Evolutionary conservation across 306 rosid species (phyloP).

Genomic region (Acmispon strigosus): DNA sequence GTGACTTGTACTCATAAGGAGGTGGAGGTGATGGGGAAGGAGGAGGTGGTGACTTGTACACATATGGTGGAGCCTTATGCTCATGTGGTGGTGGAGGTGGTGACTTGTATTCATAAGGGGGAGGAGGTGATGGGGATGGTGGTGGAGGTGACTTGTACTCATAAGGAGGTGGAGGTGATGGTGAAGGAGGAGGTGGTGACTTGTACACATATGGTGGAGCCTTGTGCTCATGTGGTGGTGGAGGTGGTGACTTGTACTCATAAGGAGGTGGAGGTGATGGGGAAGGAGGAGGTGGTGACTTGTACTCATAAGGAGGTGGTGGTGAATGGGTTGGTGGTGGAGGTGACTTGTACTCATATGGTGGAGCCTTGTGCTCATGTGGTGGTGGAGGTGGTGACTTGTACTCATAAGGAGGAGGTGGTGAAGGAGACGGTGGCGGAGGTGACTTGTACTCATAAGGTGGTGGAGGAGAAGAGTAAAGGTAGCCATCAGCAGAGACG

Average conservation of each 20-base stretch:
- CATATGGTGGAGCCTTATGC: no score
- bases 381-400: slow-evolving; percentile 24
- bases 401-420: slow-evolving; percentile 42
- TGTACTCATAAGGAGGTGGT: slow-evolving; percentile 6
- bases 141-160: slow-evolving; percentile 43
- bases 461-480: slow-evolving; percentile 71
- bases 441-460: slow-evolving; percentile 35
- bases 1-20: slow-evolving; percentile 35
- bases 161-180: slow-evolving; percentile 27
- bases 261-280: slow-evolving; percentile 22
- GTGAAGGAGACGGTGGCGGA: slow-evolving; percentile 61
- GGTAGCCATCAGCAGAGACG: slow-evolving; percentile 64
- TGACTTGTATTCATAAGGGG: slow-evolving; percentile 22
- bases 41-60: slow-evolving; percentile 51
- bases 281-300: slow-evolving; percentile 22
- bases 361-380: slow-evolving; percentile 4
- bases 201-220: background rate
- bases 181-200: slow-evolving; percentile 25
- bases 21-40: slow-evolving; percentile 30
- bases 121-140: slow-evolving; percentile 32
- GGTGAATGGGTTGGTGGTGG: slow-evolving; percentile 15
- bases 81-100: slow-evolving; percentile 9
- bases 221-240: background rate
- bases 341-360: slow-evolving; percentile 20
- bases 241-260: slow-evolving; percentile 10